These are phyloP conservation scores for Leccinellum luteum DNA, from an alignment of 768 basidiomycete genomes.

Conservation along the genomic window DNA sequence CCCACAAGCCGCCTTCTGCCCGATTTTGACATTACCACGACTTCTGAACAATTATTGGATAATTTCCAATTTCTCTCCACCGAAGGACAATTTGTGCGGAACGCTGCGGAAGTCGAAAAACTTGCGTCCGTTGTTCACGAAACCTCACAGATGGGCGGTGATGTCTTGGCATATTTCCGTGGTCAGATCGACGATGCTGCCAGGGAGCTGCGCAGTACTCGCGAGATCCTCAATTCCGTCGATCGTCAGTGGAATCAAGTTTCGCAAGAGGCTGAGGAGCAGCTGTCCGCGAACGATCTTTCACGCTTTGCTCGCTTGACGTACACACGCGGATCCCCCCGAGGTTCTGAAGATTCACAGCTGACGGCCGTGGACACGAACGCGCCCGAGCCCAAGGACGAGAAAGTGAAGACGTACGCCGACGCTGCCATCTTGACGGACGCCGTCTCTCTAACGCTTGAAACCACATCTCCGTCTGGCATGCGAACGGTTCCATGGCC, in stretches of 20 bases:
- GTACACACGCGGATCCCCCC: slow-evolving; percentile 37
- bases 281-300: slow-evolving; percentile 24
- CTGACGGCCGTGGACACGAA: slow-evolving; percentile 44
- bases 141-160: slow-evolving; percentile 43
- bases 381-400: slow-evolving; percentile 10
- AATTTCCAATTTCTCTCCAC: slow-evolving; percentile 52
- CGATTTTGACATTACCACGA: slow-evolving; percentile 44
- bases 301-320: slow-evolving; percentile 12
- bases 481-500: slow-evolving; percentile 36
- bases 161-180: slow-evolving; percentile 51
- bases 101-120: slow-evolving; percentile 38
- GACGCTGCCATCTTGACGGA: slow-evolving; percentile 23
- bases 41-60: slow-evolving; percentile 48
- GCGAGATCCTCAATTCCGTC: slow-evolving; percentile 43
- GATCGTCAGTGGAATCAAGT: slow-evolving; percentile 44
- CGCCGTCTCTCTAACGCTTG: slow-evolving; percentile 11
- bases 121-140: slow-evolving; percentile 49
- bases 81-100: slow-evolving; percentile 37
- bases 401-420: slow-evolving; percentile 14
- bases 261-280: slow-evolving; percentile 43
- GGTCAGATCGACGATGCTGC: slow-evolving; percentile 50
- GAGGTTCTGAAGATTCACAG: slow-evolving; percentile 69
- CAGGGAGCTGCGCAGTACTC: slow-evolving; percentile 48
- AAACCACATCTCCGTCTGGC: slow-evolving; percentile 23
- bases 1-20: slow-evolving; percentile 36